Evolutionary conservation across 306 rosid species (phyloP).

Genomic region (Medicago ruthenica): DNA sequence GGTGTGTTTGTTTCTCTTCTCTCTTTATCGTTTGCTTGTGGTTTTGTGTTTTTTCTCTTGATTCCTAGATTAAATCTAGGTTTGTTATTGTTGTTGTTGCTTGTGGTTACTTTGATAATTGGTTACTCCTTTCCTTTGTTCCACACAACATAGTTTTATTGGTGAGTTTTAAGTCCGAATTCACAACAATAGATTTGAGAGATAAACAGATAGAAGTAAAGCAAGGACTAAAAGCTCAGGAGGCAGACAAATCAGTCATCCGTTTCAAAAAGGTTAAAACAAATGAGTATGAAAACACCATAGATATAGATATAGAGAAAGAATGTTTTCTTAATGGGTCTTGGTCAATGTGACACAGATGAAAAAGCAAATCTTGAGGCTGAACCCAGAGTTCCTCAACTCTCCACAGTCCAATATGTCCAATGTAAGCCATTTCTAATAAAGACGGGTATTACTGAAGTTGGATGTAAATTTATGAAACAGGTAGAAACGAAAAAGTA

Average conservation of each 20-base stretch:
- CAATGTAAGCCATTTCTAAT: not conserved
- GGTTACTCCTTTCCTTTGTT: too few relatives aligned
- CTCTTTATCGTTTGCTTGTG: too few relatives aligned
- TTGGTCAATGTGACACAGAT: not conserved
- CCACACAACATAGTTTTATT: too few relatives aligned
- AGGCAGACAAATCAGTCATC: not conserved
- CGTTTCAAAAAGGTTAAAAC: slow-evolving; percentile 4
- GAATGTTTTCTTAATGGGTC: not conserved
- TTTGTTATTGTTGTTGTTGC: too few relatives aligned
- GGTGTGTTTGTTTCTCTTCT: too few relatives aligned
- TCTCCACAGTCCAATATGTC: not conserved
- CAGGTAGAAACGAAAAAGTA: slow-evolving; percentile 35
- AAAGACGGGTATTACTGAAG: slow-evolving; percentile 24
- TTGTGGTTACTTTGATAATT: too few relatives aligned
- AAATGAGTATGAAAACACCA: slow-evolving; percentile 3
- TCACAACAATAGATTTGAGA: slow-evolving; percentile 34
- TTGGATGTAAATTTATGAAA: slow-evolving; percentile 16
- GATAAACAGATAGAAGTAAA: slow-evolving; percentile 26
- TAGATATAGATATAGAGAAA: not conserved
- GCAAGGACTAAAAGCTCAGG: slow-evolving; percentile 1
- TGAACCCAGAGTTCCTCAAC: not conserved
- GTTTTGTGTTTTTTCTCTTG: too few relatives aligned
- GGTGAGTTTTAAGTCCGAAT: too few relatives aligned
- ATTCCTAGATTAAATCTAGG: too few relatives aligned
- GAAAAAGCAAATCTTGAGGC: not conserved